Conservation (phyloP, 257 asterid species). For the Plantago elongata region DNA sequence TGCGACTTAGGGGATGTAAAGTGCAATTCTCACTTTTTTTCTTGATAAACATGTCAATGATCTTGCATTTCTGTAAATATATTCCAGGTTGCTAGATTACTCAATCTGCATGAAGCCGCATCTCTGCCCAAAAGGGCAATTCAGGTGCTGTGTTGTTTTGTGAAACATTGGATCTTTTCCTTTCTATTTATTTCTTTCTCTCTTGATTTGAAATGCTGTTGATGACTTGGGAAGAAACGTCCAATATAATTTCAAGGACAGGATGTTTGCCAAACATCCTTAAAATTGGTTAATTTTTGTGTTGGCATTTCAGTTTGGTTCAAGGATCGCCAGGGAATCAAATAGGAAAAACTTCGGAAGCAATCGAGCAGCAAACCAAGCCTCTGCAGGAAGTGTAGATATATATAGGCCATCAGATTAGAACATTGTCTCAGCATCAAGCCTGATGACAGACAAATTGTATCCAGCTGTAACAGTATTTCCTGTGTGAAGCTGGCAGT, state of each 20-base stretch:
- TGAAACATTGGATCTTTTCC: not conserved
- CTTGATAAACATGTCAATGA: not conserved
- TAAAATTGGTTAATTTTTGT: not conserved
- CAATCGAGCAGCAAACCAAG: slow-evolving; percentile 94
- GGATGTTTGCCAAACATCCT: not conserved
- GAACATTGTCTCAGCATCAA: not conserved
- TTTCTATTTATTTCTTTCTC: not conserved
- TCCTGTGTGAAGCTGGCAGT: too few species aligned
- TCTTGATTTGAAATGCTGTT: not conserved
- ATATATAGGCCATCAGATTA: slow-evolving; percentile 32
- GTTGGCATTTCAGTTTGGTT: slow-evolving; percentile 58
- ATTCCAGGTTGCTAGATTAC: slow-evolving; percentile 72
- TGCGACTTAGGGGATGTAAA: too few species aligned
- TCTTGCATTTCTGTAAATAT: slow-evolving; percentile 1
- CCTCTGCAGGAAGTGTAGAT: slow-evolving; percentile 84
- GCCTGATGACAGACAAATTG: too few species aligned
- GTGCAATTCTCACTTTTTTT: too few species aligned
- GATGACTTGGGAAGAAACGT: not conserved
- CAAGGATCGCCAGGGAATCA: slow-evolving; percentile 91
- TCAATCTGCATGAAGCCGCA: slow-evolving; percentile 76
- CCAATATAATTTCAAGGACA: not conserved
- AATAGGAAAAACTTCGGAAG: slow-evolving; percentile 86
- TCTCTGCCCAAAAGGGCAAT: slow-evolving; percentile 86
- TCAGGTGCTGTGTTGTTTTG: slow-evolving; percentile 50
- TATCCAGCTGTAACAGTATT: too few species aligned